Evolutionary conservation across 108 stramenopile genomes (phyloP), one percentile per base, ranked within the genome.

Genomic region (Nannochloropsis oceanica): DNA sequence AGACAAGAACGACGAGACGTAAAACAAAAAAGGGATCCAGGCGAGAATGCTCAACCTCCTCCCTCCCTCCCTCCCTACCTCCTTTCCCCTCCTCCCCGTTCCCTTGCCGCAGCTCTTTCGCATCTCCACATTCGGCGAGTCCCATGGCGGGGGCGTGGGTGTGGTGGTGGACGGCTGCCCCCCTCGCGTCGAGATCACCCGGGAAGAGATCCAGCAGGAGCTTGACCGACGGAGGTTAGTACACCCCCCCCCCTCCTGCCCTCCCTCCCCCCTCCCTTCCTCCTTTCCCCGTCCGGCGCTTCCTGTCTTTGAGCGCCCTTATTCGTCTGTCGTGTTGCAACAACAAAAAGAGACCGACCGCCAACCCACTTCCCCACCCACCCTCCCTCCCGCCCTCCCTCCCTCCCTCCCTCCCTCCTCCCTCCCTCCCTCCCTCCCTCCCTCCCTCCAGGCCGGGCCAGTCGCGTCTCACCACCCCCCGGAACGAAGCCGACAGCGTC

Each of bases 91-190:
- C 59, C n/a, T 3, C 59, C 59, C 46, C 18, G 46, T 18, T 18
- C 13, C 0, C 13, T 14, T 50, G 18, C 46, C 46, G 14, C 46
- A 94, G 14, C 84, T 95, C 84, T 98, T 99, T 87, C 95, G 97
- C 83, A 97, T 98, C 82, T 96, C 96, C 80, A 98, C 99, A 25
- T 99, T 94, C 93, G 99, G 97, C 25, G 99, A 99, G 92, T 97
- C 96, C 44, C 99, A 99, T 86, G 96, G 97, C 5, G 95, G 95
- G 44, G 97, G 95, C 34, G 97, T 99, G 18, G 99, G 99, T 85
- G 96, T 97, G 13, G 93, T 91, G 14, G 85, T 99, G 22, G 99
- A 99, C 91, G 97, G 97, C 25, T 96, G 95, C 85, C 99, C 99
- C 25, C 97, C 97, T 26, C 93, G 96, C 79, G 87, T 99, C 59